Base-by-base conservation (phyloP, 768 basidiomycete species). In the Rhodotorula diobovata region DNA sequence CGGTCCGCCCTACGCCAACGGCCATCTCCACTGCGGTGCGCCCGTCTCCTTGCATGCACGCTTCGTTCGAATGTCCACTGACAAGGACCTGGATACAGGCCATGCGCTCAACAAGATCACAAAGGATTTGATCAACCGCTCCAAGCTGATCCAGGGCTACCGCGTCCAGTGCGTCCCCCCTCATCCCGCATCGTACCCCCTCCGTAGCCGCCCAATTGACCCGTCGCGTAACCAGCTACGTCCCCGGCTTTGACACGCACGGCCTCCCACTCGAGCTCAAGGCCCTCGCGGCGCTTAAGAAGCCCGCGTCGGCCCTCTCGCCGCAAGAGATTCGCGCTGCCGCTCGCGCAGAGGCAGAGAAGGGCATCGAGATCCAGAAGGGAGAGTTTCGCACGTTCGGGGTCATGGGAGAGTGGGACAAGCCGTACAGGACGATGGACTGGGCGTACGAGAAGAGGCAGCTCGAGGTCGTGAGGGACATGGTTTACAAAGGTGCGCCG, bases 241-340 rank as follows among this genome's bases (percentile, higher is more conserved):
- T 90, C 23, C 94, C 95, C 46, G 95, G 95, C 18, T 99, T 93
- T 92, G 95, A 99, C 78, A 98, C 95, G 77, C 95, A 99, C 79
- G 95, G 95, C 12, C 86, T 97, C 21, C 95, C 95, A 0, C 97
- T 98, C 71, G 95, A 98, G 80, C 91, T 92, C 75, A 97, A 96
- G 77, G 90, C 93, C 0, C 82, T 99, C 46, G 83, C 89, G 70
- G 85, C 89, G 34, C 83, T 95, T 37, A 84, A 86, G 66, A 68
- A 66, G 32, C 74, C 76, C 41, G 67, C 86, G 20, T 81, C 83
- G 63, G 80, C 82, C 18, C 81, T 90, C n/a, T 79, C 86, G 0
- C 84, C 90, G 0, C 79, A 81, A 30, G 80, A 79, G 28, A 88
- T 99, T 69, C 87, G 95, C 4, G 76, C 81, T 8, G 87, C 87